Percentiles rank a stretch among this genome's conserved stretches.
These are phyloP conservation scores for Thelonectria discophora DNA, from an alignment of 2,329 filamentous ascomycete species.

Conservation along the genomic window DNA sequence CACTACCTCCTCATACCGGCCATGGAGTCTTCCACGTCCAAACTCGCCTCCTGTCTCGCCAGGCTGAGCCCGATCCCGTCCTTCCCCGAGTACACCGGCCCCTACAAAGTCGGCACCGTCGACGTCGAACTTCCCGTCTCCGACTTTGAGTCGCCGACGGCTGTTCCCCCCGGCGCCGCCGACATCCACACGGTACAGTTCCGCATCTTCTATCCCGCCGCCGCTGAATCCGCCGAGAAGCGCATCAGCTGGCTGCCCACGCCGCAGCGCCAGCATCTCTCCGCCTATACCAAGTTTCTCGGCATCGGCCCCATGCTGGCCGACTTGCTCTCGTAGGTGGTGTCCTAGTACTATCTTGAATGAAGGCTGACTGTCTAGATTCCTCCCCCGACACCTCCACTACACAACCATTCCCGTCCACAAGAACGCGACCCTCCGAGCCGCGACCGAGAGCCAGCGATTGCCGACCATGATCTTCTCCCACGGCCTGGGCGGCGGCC, in stretches of 20 bases:
- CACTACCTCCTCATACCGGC: neutral
- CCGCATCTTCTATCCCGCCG: slow-evolving; percentile 82
- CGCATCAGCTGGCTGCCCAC: slow-evolving; percentile 79
- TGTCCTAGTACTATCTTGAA: neutral
- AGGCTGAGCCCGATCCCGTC: slow-evolving; percentile 73
- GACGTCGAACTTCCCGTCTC: slow-evolving; percentile 81
- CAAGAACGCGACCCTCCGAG: slow-evolving; percentile 72
- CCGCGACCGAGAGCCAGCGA: slow-evolving; percentile 58
- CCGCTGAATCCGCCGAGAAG: slow-evolving; percentile 60
- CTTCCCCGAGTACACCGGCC: slow-evolving; percentile 79
- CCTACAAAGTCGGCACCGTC: slow-evolving; percentile 73
- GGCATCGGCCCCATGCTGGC: slow-evolving; percentile 69
- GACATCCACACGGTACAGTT: slow-evolving; percentile 79
- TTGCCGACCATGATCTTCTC: slow-evolving; percentile 90
- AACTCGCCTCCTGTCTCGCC: slow-evolving; percentile 59
- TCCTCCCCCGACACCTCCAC: slow-evolving; percentile 75
- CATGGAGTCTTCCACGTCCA: slow-evolving; percentile 43
- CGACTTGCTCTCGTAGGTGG: slow-evolving; percentile 66
- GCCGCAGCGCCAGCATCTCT: slow-evolving; percentile 77
- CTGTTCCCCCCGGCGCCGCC: slow-evolving; percentile 61
- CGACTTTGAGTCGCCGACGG: slow-evolving; percentile 63
- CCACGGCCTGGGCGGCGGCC: slow-evolving; percentile 81
- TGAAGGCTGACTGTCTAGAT: slow-evolving; percentile 51
- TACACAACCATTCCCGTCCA: slow-evolving; percentile 77
- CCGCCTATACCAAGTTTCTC: slow-evolving; percentile 79